A percentile compares a stretch with the other conserved stretches of the same genome.
phyloP scores from a whole-genome alignment of 2,329 filamentous ascomycete species.

The Xylariales sp. region DNA sequence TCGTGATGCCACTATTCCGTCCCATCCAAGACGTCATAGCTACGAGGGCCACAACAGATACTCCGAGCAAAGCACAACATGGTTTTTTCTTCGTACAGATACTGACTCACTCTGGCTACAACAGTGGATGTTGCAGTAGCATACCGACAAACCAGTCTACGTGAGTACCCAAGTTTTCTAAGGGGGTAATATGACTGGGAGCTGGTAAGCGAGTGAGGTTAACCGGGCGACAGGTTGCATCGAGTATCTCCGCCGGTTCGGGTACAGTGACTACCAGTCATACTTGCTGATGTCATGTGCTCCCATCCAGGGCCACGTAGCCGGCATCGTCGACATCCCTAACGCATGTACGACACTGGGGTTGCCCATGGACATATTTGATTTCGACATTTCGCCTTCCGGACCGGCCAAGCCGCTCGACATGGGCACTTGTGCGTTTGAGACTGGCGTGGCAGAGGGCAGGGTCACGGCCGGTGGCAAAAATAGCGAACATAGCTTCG shows the following conservation, averaged over 20 bases:
- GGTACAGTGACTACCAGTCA: constrained; percentile 78
- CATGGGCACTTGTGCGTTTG: constrained; percentile 78
- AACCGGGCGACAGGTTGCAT: constrained; percentile 65
- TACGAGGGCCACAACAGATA: background rate
- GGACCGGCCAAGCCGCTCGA: constrained; percentile 65
- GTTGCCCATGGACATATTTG: constrained; percentile 92
- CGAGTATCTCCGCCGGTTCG: constrained; percentile 82
- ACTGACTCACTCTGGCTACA: constrained; percentile 4
- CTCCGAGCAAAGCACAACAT: background rate
- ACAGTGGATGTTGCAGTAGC: constrained; percentile 82
- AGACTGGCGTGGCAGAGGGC: constrained; percentile 59
- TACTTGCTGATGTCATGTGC: constrained; percentile 88
- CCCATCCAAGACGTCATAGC: background rate
- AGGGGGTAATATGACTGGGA: background rate
- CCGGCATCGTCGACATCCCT: constrained; percentile 89
- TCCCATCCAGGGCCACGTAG: constrained; percentile 87
- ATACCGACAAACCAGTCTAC: constrained; percentile 82
- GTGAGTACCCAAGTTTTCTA: constrained; percentile 47
- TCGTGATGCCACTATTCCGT: background rate
- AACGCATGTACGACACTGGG: constrained; percentile 92
- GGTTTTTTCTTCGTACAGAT: background rate
- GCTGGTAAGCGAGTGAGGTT: background rate
- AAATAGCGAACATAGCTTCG: constrained; percentile 62
- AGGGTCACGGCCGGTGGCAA: constrained; percentile 57
- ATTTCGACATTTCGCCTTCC: constrained; percentile 86